Evolutionary conservation across 495 filamentous ascomycete genomes (phyloP).

Genomic region (Thermochaetoides thermophila): DNA sequence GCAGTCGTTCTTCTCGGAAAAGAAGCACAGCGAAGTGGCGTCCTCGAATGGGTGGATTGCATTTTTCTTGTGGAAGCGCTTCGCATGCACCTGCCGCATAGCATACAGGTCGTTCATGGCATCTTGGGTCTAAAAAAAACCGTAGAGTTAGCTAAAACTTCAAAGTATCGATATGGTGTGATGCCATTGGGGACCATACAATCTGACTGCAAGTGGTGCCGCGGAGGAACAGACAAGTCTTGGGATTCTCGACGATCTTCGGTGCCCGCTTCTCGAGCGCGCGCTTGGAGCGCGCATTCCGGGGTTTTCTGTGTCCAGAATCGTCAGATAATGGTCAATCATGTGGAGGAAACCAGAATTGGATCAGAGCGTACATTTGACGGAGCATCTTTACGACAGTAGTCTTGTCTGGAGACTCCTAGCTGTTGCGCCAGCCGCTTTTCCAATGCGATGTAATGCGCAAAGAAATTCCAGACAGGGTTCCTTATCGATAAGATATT

Average conservation of each 20-base stretch:
- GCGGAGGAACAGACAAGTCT: conserved; percentile 72
- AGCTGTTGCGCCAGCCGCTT: not conserved
- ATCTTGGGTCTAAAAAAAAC: conserved; percentile 37
- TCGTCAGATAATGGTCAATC: not conserved
- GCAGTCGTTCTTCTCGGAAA: conserved; percentile 89
- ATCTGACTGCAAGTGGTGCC: conserved; percentile 67
- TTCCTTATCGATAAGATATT: conserved; percentile 13
- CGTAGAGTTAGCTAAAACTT: too few relatives aligned
- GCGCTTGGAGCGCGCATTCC: conserved; percentile 85
- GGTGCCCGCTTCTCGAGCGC: conserved; percentile 80
- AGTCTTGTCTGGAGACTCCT: conserved; percentile 1
- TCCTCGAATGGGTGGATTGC: conserved; percentile 80
- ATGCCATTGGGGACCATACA: conserved; percentile 14
- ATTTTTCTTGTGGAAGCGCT: conserved; percentile 94
- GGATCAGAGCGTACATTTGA: conserved; percentile 14
- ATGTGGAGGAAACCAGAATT: not conserved
- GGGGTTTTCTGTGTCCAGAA: conserved; percentile 52
- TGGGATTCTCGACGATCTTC: conserved; percentile 76
- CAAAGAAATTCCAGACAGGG: conserved; percentile 10
- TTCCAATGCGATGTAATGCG: conserved; percentile 1
- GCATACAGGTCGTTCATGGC: conserved; percentile 69
- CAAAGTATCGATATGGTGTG: not conserved
- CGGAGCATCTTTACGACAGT: conserved; percentile 16
- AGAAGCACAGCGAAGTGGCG: conserved; percentile 71
- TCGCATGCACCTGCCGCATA: conserved; percentile 59